Percentiles rank a stretch among this genome's conserved stretches.
Conservation (phyloP, 139 green algal genomes). For the Volvox reticuliferus region DNA sequence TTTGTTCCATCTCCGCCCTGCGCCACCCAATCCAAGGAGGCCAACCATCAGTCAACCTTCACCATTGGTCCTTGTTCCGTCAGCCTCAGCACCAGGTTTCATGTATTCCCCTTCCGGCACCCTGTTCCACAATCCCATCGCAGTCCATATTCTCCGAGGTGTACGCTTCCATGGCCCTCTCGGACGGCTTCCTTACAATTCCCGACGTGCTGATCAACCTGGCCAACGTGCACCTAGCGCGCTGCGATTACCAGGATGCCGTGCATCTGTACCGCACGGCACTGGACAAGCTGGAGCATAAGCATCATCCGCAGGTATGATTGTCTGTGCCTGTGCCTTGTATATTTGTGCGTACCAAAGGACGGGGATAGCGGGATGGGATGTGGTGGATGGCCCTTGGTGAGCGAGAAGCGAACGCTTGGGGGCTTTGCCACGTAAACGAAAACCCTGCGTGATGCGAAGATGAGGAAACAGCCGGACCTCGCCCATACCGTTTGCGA, state of each 20-base stretch:
- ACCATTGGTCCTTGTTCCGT: too few relatives aligned
- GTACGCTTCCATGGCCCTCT: slow-evolving; percentile 50
- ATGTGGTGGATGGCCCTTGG: too few relatives aligned
- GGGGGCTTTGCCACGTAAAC: too few relatives aligned
- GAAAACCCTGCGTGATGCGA: too few relatives aligned
- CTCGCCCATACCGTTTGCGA: too few relatives aligned
- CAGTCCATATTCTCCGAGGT: slow-evolving; percentile 61
- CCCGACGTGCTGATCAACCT: slow-evolving; percentile 84
- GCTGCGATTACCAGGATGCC: slow-evolving; percentile 64
- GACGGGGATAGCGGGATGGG: not conserved
- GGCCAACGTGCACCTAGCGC: slow-evolving; percentile 80
- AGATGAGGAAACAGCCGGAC: too few relatives aligned
- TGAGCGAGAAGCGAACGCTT: too few relatives aligned
- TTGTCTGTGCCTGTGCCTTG: not conserved
- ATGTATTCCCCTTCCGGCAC: too few relatives aligned
- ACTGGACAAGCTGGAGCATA: slow-evolving; percentile 70
- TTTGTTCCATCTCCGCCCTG: too few relatives aligned
- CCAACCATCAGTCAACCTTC: too few relatives aligned
- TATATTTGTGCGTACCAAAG: not conserved
- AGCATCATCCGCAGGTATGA: slow-evolving; percentile 58
- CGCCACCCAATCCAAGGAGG: too few relatives aligned
- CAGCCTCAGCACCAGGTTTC: too few relatives aligned
- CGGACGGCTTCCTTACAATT: slow-evolving; percentile 58
- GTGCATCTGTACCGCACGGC: slow-evolving; percentile 79
- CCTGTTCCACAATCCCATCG: not conserved